Evolutionary conservation across 2,329 filamentous ascomycete species (phyloP).

Genomic region (Exophiala sp.): DNA sequence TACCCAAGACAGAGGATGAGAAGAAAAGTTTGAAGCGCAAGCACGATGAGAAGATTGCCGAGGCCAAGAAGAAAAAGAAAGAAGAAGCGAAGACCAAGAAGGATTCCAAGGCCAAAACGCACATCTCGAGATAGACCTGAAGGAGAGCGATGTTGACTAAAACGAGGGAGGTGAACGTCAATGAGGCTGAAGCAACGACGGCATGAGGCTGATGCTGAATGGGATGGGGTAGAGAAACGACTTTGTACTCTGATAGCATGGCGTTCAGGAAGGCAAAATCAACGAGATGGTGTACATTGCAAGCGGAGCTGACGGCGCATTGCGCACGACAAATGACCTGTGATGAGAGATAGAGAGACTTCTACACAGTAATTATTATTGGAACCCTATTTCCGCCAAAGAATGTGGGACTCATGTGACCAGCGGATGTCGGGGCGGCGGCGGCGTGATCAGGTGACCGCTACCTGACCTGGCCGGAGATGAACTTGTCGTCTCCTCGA

Average conservation of each 20-base stretch:
- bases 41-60: conserved; percentile 82
- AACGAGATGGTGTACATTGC: not conserved
- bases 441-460: conserved; percentile 7
- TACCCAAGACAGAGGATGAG: conserved; percentile 82
- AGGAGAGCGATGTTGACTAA: not conserved
- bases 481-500: conserved; percentile 9
- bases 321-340: too few species aligned
- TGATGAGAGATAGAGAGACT: too few species aligned
- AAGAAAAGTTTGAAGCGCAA: conserved; percentile 84
- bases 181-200: too few species aligned
- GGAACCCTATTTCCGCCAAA: conserved; percentile 9
- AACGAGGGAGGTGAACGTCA: not conserved
- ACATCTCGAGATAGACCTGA: conserved; percentile 49
- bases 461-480: conserved; percentile 14
- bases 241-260: conserved; percentile 10
- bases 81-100: conserved; percentile 94
- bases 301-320: not conserved
- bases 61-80: conserved; percentile 93
- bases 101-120: conserved; percentile 78
- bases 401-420: conserved; percentile 14
- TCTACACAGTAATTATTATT: too few species aligned
- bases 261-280: conserved; percentile 12
- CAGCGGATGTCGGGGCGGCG: not conserved
- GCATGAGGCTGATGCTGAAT: not conserved
- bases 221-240: not conserved